Base-by-base conservation (phyloP, 1,139 yeast genomes). In the Arxiozyma heterogenica region DNA sequence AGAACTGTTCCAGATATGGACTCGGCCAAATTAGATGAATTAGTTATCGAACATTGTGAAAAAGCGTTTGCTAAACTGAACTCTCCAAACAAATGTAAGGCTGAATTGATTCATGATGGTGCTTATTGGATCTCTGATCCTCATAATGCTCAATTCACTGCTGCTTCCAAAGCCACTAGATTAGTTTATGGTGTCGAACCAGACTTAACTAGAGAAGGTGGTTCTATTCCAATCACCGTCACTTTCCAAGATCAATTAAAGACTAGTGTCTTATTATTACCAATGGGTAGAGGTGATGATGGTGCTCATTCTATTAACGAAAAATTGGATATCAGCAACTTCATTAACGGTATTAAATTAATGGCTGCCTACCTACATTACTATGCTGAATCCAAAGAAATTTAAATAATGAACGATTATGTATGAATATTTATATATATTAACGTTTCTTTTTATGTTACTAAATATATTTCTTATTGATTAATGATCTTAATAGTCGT, bases 251-350 rank as follows among this genome's bases (percentile, higher is more conserved):
- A 89, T 65, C 83, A 84, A 68, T 80, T 93, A 67, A 84, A 86
- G 64, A 86, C 95, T 44, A 84, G 84, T 61, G 98, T 91, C 41
- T 78, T 93, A 60, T 77, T 93, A 67, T 80, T 93, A 64, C 98
- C 98, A 60, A 87, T 93, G 87, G 98, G 98, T 62, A 85, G 95
- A 73, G 98, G 98, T 64, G 98, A 93, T 69, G 99, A 94, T 66
- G 98, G 98, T 63, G 98, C 99, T 51, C 99, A 94, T 71, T 89
- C 97, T 34, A 89, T 93, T 66, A 93, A 93, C 69, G 99, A 94
- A 74, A 94, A 94, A 76, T 75, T 94, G 67, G 86, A 94, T 70
- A 76, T 89, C 53, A 75, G 86, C 61, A 94, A 94, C 77, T 94
- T 88, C 73, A 83, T 93, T 63, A 86, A 88, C 68, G 99, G 99